Evolutionary conservation across 495 filamentous ascomycete genomes (phyloP), one percentile per base, ranked within the genome.

Genomic region (Parachaetomium inaequale): DNA sequence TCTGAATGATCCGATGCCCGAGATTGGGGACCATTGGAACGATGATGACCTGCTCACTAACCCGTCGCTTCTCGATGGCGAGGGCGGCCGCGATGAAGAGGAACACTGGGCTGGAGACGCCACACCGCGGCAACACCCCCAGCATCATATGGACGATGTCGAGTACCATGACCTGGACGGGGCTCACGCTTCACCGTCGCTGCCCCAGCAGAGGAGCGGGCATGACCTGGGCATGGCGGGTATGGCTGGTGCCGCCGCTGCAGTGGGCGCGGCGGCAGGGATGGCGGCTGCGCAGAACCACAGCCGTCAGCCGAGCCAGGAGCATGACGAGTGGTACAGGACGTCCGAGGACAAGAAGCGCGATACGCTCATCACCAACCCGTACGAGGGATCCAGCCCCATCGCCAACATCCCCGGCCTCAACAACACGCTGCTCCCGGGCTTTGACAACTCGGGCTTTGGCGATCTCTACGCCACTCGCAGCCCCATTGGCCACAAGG

Each of bases 1-100:
- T 65, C 70, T 79, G 26, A 64, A 83, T 42, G 76, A 88, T 69
- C 85, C 84, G 7, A 79, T 91, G 77, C 88, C 84, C 0, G 90
- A 92, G 60, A 84, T 87, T 62, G 85, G 85, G 7, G 74, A 82
- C 63, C 81, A 82, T n/a, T n/a, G n/a, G 64, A 77, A 81, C 49
- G 84, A 88, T 14, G 82, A 87, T 32, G 86, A 87, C 51, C 67
- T 78, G 28, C 32, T 71, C 15, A 75, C 72, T 45, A 77, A 74
- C 66, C 75, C 77, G 7, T 79, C 79, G 0, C 54, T 79, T 28
- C 61, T 75, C 5, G 65, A 77, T 14, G 79, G 72, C n/a, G 68
- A 72, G 10, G 63, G 66, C 26, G 76, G 67, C 36, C 68, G 71
- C 1, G 62, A 59, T 19, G 67, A 70, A 4, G 68, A 72, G n/a